Conservation (phyloP, 2,329 filamentous ascomycete genomes). For the Myriosclerotinia duriaeana region DNA sequence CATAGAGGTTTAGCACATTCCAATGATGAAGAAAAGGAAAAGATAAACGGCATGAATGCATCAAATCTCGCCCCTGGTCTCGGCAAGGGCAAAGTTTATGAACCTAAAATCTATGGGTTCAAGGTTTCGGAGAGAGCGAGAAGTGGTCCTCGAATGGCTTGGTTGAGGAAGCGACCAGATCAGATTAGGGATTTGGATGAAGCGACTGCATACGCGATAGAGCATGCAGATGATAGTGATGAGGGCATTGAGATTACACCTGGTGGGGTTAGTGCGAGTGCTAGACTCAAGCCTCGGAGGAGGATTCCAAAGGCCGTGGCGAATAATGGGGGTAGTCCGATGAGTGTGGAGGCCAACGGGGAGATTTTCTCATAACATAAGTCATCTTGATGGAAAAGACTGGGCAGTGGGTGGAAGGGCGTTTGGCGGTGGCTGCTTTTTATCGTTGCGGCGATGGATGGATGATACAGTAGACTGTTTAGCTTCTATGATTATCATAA, state of each 20-base stretch:
- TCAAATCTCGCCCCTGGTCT: conserved; percentile 87
- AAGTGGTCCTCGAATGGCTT: conserved; percentile 93
- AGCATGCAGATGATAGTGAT: conserved; percentile 57
- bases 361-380: conserved; percentile 30
- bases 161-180: conserved; percentile 80
- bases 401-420: background rate
- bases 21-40: conserved; percentile 47
- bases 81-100: conserved; percentile 80
- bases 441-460: conserved; percentile 18
- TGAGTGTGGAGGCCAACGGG: conserved; percentile 38
- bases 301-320: conserved; percentile 14
- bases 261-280: conserved; percentile 16
- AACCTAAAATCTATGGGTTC: conserved; percentile 96
- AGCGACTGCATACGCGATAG: conserved; percentile 54
- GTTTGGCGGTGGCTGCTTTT: conserved; percentile 11
- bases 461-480: conserved; percentile 18
- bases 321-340: conserved; percentile 38
- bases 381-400: conserved; percentile 2
- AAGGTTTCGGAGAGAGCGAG: conserved; percentile 86
- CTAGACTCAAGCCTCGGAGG: conserved; percentile 19
- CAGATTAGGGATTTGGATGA: conserved; percentile 86
- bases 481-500: conserved; percentile 17
- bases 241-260: conserved; percentile 46
- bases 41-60: conserved; percentile 83
- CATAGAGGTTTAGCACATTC: conserved; percentile 43